phyloP scores from a whole-genome alignment of 305 asterid genomes.

The Fraxinus platypoda region DNA sequence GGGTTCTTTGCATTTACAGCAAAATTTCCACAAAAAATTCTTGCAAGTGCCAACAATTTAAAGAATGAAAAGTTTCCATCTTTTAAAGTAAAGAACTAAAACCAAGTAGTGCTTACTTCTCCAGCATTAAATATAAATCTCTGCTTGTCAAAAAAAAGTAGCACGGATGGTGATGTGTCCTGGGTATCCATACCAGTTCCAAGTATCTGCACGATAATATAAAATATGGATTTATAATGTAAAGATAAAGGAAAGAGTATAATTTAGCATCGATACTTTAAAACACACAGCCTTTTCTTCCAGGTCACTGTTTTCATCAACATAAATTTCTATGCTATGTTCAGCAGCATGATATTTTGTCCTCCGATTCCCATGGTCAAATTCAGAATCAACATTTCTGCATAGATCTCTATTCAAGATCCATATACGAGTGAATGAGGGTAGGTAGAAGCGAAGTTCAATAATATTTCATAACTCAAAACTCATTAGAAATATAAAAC shows the following conservation, averaged over 20 bases:
- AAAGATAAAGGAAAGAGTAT: not conserved
- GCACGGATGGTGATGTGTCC: conserved; percentile 91
- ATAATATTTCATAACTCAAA: not conserved
- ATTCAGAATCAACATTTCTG: not conserved
- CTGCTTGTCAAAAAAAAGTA: conserved; percentile 91
- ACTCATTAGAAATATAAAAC: not conserved
- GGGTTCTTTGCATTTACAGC: not conserved
- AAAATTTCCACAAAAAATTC: not conserved
- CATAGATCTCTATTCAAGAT: not conserved
- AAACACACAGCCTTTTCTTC: not conserved
- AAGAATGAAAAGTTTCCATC: not conserved
- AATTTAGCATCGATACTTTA: not conserved
- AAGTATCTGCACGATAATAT: conserved; percentile 59
- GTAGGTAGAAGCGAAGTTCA: not conserved
- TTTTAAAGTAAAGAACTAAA: conserved; percentile 1
- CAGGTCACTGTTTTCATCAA: not conserved
- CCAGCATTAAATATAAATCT: conserved; percentile 96
- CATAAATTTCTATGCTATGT: not conserved
- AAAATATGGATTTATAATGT: not conserved
- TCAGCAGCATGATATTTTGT: not conserved
- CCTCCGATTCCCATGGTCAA: not conserved
- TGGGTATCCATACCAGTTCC: conserved; percentile 99
- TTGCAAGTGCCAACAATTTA: conserved; percentile 1
- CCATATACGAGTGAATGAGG: not conserved
- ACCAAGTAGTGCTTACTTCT: conserved; percentile 56